These are phyloP conservation scores for Anisodus acutangulus DNA, from an alignment of 257 asterid species.

Conservation along the genomic window DNA sequence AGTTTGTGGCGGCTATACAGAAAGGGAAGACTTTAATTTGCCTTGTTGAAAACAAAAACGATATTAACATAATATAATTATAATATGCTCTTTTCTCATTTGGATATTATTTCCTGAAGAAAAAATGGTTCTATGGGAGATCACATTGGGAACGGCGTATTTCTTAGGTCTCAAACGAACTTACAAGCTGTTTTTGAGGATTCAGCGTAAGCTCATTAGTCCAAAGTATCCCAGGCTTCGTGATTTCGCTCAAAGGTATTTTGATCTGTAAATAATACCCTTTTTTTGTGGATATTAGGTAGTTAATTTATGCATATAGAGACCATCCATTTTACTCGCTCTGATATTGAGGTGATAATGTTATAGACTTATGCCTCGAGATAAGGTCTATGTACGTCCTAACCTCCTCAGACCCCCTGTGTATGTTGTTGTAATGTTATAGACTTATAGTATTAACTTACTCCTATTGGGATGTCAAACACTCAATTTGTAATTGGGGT, in stretches of 20 bases:
- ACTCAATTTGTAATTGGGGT: neutral
- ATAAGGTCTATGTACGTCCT: no score
- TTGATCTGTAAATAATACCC: neutral
- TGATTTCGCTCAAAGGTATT: slow-evolving; percentile 65
- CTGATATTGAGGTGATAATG: neutral
- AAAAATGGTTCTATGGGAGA: slow-evolving; percentile 91
- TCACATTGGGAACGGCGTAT: slow-evolving; percentile 86
- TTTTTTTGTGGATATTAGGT: neutral
- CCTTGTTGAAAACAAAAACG: slow-evolving; percentile 29
- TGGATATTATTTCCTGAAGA: neutral
- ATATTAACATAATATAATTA: neutral
- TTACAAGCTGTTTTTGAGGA: slow-evolving; percentile 68
- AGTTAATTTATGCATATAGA: neutral
- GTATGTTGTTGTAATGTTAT: no score
- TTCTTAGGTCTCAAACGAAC: slow-evolving; percentile 84
- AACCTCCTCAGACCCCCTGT: no score
- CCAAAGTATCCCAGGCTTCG: slow-evolving; percentile 64
- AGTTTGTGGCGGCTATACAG: neutral
- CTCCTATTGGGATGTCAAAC: neutral
- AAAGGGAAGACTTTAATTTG: neutral
- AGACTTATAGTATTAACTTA: neutral
- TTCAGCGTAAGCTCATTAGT: slow-evolving; percentile 74
- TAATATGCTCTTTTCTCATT: neutral
- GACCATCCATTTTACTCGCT: neutral
- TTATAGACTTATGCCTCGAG: neutral